Base-by-base conservation (phyloP, 2,329 filamentous ascomycete species). In the Colletotrichum chrysophilum region DNA sequence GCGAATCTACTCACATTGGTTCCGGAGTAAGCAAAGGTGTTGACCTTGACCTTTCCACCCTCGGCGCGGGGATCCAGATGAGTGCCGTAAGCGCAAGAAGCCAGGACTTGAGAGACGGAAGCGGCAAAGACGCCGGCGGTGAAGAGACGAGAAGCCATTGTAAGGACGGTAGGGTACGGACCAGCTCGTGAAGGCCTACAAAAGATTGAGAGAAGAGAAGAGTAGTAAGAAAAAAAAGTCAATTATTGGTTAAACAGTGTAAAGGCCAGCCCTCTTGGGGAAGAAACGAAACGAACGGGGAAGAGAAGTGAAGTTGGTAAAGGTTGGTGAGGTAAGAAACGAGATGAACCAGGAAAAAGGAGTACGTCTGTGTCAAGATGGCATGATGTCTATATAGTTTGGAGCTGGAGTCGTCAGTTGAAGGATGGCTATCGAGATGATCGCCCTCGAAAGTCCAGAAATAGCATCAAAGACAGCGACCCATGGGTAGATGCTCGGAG, bases 51-150 rank as follows among this genome's bases (percentile, higher is more conserved):
- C 1, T 65, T 75, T 6, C 79, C 82, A 12, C 78, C 80, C 61
- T 78, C 80, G 9, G 81, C 78, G 38, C 84, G 79, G 18, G 81
- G 82, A 61, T 83, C 79, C 18, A 86, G 76, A 56, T 81, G 78
- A 2, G 85, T 87, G 68, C 85, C 85, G 43, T 87, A 84, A 9
- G 84, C 84, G 66, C 85, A 87, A 9, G 84, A 85, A 7, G 84
- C 84, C 48, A 83, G 71, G 32, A 72, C 78, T 66, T 75, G 75
- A 12, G 75, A 48, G 67, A 48, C 16, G 34, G 67, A 77, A 32
- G 74, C 70, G 75, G 71, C 71, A 56, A 77, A 70, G 48, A 72
- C 26, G 61, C 67, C 67, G 75, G 67, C 68, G n/a, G 74, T 62
- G 26, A 77, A 70, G 61, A 70, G 10, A 66, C 68, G 65, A 65